Base-by-base conservation (phyloP, 1,139 yeast genomes). In the Yamadazyma triangularis region DNA sequence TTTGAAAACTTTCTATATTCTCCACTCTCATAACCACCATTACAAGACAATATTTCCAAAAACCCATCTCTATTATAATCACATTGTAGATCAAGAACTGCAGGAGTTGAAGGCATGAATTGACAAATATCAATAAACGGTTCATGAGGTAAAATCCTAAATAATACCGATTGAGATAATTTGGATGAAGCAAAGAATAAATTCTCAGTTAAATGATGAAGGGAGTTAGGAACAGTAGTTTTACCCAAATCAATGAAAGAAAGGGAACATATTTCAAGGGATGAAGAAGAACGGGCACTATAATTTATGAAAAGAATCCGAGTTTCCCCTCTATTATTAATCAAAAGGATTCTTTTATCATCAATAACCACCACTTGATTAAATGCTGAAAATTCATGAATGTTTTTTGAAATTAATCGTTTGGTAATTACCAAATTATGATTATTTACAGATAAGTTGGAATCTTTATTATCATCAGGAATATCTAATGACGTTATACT, bases 1-100 rank as follows among this genome's bases (percentile, higher is more conserved):
- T 28, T 33, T 4, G 45, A 33, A 10, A 40, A 5, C 27, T 44
- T 51, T 29, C 52, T 41, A 24, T 58, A 40, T 32, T 66, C 70
- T 6, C 71, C 65, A 24, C 62, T 55, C 14, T 57, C 53, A 36
- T 58, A 55, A 2, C 70, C 67, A 15, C 73, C 72, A 35, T 60
- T 69, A 31, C 67, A 58, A 3, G 57, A 38, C 16, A 54, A 43
- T 8, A 64, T 13, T n/a, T 44, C 44, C 3, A 33, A 25, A 4
- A 18, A 12, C 2, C 21, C 23, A 14, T 33, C 32, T 2, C 32
- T 33, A 2, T 30, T 30, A 4, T 16, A 13, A 6, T 27, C 25
- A 3, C 40, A 24, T 13, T 47, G 45, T 10, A 64, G 37, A 34
- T 58, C 62, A 13, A 67, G 34, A 2, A 68, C 41, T 1, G 73